A percentile compares a stretch with the other conserved stretches of the same genome.
Evolutionary conservation across 192 early-diverging fungal species (phyloP).

Genomic region (Umbelopsis isabellina): DNA sequence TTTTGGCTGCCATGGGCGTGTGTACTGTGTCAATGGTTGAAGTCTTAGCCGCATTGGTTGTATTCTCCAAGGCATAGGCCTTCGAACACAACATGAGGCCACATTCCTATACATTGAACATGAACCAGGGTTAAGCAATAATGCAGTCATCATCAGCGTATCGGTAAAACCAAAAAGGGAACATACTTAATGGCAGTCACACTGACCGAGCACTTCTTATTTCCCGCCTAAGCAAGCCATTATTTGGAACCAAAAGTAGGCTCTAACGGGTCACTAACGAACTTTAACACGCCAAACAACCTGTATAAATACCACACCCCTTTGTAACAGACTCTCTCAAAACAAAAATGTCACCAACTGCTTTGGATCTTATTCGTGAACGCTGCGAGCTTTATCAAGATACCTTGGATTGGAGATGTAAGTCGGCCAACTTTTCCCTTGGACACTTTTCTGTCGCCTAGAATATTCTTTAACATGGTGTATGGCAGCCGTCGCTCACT

Average conservation of each 20-base stretch:
- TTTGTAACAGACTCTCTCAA: neutral
- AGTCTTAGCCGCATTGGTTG: neutral
- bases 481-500: neutral
- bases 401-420: constrained; percentile 18
- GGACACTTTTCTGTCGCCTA: neutral
- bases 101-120: neutral
- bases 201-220: too few relatives aligned
- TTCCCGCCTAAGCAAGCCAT: too few relatives aligned
- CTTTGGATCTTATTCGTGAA: constrained; percentile 11
- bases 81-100: constrained; percentile 1
- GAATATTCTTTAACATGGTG: neutral
- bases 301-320: neutral
- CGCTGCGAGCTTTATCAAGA: constrained; percentile 8
- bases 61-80: neutral
- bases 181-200: too few relatives aligned
- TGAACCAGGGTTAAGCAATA: neutral
- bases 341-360: constrained; percentile 14
- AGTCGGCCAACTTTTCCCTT: neutral
- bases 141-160: neutral
- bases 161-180: too few relatives aligned
- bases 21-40: neutral
- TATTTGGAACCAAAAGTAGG: neutral
- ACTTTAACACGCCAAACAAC: neutral
- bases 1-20: neutral
- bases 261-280: neutral